Evolutionary conservation across 257 asterid genomes (phyloP).

Genomic region (Scutellaria galericulata): DNA sequence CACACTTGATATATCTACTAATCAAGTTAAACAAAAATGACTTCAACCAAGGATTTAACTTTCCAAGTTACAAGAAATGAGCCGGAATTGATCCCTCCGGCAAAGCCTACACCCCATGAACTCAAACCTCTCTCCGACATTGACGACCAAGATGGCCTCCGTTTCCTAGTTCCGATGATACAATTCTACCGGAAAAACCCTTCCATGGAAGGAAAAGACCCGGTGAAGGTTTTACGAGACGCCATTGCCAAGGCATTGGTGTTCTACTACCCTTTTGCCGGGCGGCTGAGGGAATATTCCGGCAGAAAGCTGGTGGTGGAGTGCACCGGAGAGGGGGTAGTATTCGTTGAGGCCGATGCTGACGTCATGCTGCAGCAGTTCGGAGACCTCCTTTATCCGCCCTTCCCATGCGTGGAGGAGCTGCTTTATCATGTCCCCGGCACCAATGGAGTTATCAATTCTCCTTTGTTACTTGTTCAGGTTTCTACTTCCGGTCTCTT

Average conservation of each 20-base stretch:
- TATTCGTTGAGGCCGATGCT: conserved; percentile 66
- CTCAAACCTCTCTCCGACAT: conserved; percentile 62
- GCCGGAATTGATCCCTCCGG: conserved; percentile 61
- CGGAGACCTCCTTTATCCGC: conserved; percentile 60
- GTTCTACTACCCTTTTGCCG: conserved; percentile 66
- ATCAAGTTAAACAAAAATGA: conserved; percentile 34
- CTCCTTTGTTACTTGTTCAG: conserved; percentile 66
- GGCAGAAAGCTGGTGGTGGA: conserved; percentile 59
- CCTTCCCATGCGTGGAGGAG: conserved; percentile 62
- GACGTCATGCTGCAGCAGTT: conserved; percentile 53
- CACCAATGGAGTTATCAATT: conserved; percentile 47
- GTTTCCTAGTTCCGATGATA: conserved; percentile 55
- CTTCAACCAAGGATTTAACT: conserved; percentile 27
- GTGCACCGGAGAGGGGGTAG: conserved; percentile 62
- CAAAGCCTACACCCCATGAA: conserved; percentile 60
- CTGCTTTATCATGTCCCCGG: conserved; percentile 65
- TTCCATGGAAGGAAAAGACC: conserved; percentile 40
- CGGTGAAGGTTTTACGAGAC: conserved; percentile 44
- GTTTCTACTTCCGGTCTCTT: no score
- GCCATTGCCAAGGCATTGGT: conserved; percentile 59
- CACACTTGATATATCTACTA: no score
- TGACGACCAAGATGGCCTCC: conserved; percentile 66
- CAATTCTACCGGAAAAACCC: conserved; percentile 47
- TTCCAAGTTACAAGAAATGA: conserved; percentile 50
- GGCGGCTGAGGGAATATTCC: conserved; percentile 50